Conservation (phyloP, 345 rosid species). For the Lagerstroemia speciosa region DNA sequence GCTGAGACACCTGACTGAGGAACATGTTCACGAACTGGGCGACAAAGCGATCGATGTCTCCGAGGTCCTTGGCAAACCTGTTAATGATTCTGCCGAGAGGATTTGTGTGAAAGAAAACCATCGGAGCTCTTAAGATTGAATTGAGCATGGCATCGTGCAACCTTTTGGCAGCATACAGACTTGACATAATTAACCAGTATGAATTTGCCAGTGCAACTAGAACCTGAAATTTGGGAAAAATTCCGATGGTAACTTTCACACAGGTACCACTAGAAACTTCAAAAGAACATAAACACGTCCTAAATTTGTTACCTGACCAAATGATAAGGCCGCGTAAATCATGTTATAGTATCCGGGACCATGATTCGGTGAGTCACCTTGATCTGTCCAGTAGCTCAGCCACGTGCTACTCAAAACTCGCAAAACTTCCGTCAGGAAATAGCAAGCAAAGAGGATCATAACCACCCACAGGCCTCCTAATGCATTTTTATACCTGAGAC, state of each 20-base stretch:
- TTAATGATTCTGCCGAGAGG: constrained; percentile 92
- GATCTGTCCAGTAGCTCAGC: constrained; percentile 95
- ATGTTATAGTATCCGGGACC: constrained; percentile 71
- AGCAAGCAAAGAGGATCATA: constrained; percentile 62
- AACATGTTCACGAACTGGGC: constrained; percentile 73
- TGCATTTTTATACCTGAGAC: constrained; percentile 82
- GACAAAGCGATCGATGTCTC: constrained; percentile 85
- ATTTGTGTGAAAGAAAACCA: constrained; percentile 95
- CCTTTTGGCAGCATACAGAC: constrained; percentile 82
- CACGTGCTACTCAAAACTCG: constrained; percentile 93
- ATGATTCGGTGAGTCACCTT: constrained; percentile 37
- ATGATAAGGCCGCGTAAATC: constrained; percentile 57
- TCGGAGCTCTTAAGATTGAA: constrained; percentile 91
- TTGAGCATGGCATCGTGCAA: constrained; percentile 90
- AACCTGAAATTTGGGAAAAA: constrained; percentile 40
- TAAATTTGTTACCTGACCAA: constrained; percentile 62
- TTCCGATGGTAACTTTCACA: neutral
- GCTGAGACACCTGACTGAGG: constrained; percentile 72
- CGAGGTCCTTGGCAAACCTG: constrained; percentile 94
- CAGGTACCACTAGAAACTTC: neutral
- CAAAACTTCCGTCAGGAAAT: constrained; percentile 62
- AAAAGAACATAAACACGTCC: neutral
- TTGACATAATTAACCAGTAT: constrained; percentile 78
- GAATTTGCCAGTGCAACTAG: constrained; percentile 70
- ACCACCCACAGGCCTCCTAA: constrained; percentile 98